Evolutionary conservation across 1,139 yeast species (phyloP).

Genomic region (Hyphopichia buzzinii): DNA sequence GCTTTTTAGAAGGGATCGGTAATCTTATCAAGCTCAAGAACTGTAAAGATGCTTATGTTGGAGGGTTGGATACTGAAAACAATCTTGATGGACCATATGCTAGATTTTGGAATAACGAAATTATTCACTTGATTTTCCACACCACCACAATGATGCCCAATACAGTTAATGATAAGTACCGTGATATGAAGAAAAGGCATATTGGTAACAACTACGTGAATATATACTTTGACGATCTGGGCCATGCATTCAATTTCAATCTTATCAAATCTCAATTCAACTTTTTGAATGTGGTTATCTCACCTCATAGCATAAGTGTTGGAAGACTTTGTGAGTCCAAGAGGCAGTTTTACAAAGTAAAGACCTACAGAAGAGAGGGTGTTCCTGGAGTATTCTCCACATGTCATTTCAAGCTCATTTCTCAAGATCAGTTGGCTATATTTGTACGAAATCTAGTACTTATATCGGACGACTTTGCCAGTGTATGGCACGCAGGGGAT

Average conservation of each 20-base stretch:
- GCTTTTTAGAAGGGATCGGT: conserved; percentile 61
- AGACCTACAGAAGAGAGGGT: conserved; percentile 62
- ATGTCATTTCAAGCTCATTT: conserved; percentile 68
- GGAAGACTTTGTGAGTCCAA: not conserved
- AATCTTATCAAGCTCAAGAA: conserved; percentile 52
- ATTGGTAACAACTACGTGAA: conserved; percentile 85
- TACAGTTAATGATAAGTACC: conserved; percentile 39
- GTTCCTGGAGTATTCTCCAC: conserved; percentile 78
- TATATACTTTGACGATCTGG: conserved; percentile 75
- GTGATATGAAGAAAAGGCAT: conserved; percentile 71
- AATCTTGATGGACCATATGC: conserved; percentile 78
- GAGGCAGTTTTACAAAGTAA: conserved; percentile 51
- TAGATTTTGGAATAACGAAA: conserved; percentile 69
- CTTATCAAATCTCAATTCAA: conserved; percentile 77
- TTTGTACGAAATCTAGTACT: conserved; percentile 68
- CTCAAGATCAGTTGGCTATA: conserved; percentile 56
- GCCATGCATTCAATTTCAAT: conserved; percentile 64
- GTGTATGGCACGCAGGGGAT: conserved; percentile 60
- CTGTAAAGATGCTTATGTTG: conserved; percentile 61
- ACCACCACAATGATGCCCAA: conserved; percentile 79
- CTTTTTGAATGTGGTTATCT: conserved; percentile 73
- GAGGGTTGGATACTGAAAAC: conserved; percentile 72
- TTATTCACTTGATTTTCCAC: conserved; percentile 72
- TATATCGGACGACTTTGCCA: conserved; percentile 70
- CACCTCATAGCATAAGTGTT: conserved; percentile 49